phyloP scores from a whole-genome alignment of 106 monocot genomes.

The Dactylorhiza incarnata region DNA sequence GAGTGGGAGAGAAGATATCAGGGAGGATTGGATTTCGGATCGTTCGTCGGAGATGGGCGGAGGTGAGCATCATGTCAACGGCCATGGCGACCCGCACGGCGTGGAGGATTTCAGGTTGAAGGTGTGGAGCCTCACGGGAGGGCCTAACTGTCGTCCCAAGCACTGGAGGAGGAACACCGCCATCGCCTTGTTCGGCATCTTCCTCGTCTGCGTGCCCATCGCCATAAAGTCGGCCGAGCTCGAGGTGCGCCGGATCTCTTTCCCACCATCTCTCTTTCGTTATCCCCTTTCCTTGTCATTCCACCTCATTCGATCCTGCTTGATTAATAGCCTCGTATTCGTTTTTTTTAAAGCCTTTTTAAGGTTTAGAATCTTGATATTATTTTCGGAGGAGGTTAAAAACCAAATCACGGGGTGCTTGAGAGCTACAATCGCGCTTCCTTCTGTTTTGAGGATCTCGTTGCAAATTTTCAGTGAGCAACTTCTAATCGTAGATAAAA shows the following conservation, averaged over 20 bases:
- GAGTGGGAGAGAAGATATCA: neutral
- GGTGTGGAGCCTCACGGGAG: slow-evolving; percentile 95
- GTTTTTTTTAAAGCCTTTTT: neutral
- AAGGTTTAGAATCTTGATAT: no score
- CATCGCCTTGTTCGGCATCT: slow-evolving; percentile 71
- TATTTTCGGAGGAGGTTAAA: no score
- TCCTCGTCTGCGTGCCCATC: slow-evolving; percentile 94
- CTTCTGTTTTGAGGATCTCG: no score
- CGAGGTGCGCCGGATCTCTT: slow-evolving; percentile 39
- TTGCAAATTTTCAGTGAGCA: no score
- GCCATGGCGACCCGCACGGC: slow-evolving; percentile 11
- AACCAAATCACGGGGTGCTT: no score
- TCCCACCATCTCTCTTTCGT: neutral
- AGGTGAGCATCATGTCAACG: slow-evolving; percentile 13
- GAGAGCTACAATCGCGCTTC: no score
- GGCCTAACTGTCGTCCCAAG: slow-evolving; percentile 81
- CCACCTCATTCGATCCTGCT: neutral
- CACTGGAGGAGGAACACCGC: slow-evolving; percentile 94
- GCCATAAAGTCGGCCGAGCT: slow-evolving; percentile 91
- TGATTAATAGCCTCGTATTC: neutral
- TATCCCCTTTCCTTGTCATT: neutral
- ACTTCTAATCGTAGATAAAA: no score
- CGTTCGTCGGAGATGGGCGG: slow-evolving; percentile 22
- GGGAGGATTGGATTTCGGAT: neutral
- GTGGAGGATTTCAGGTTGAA: slow-evolving; percentile 54